Evolutionary conservation across 441 rosid species (phyloP), one percentile per base, ranked within the genome.

Genomic region (Erysimum pusillum): DNA sequence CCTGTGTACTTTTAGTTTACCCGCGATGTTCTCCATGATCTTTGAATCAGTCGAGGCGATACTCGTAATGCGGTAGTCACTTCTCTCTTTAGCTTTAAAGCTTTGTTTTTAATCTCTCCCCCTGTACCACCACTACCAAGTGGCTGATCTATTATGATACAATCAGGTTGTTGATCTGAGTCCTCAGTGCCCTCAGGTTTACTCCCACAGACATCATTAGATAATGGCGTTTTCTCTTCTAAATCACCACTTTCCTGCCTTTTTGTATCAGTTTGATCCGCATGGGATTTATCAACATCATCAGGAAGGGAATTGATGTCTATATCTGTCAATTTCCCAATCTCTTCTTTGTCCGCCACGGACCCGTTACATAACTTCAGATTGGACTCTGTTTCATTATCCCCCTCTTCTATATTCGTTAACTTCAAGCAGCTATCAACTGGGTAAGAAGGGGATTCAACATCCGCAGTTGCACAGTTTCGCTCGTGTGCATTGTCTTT

Each of bases 401-500:
- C 54, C 38, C 14, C 54, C 45, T 52, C 60, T 44, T 34, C 65
- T 9, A 58, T 22, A 34, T 34, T 60, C 57, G 36, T 71, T 9
- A 36, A 18, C 54, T 39, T 68, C 25, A 67, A 9, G 38, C 74
- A 85, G 72, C 76, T 70, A 63, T 63, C 82, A 58, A 73, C 67
- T 78, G 71, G 80, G 73, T 13, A 63, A 28, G 62, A 73, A 45
- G 70, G 38, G 45, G 85, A 63, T 76, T 83, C 78, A 20, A 34
- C 57, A 76, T 78, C 78, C 68, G 73, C 72, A 56, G 59, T 49
- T 81, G 70, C 83, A 66, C 64, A 69, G 9, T 49, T 45, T 56
- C 36, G 67, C 53, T 78, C 63, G 48, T 71, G 73, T 32, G 53
- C 64, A 51, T 12, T 45, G 63, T 57, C 59, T 54, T 73, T 49